These are phyloP conservation scores for Monascus ruber DNA, from an alignment of 2,329 filamentous ascomycete genomes.

Conservation along the genomic window DNA sequence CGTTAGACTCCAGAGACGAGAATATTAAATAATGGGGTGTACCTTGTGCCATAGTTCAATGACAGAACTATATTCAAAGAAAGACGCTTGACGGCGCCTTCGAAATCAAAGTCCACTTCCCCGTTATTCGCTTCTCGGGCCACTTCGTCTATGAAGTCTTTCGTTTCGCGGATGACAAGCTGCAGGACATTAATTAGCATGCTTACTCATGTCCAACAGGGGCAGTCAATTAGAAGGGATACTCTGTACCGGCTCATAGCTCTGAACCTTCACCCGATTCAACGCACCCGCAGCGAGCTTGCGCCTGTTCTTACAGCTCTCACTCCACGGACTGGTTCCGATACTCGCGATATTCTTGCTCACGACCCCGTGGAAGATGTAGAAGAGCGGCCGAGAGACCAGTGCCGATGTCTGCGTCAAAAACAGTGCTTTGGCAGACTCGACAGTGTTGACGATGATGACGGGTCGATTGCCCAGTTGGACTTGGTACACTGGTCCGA, in stretches of 20 bases:
- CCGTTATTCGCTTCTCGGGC: slow-evolving; percentile 50
- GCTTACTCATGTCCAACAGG: background rate
- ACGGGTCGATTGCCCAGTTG: slow-evolving; percentile 46
- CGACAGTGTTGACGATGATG: slow-evolving; percentile 66
- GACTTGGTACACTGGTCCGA: too few species aligned
- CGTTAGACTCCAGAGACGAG: too few species aligned
- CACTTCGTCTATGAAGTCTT: slow-evolving; percentile 48
- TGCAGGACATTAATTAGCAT: background rate
- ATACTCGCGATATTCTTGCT: slow-evolving; percentile 66
- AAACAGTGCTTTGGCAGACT: slow-evolving; percentile 57
- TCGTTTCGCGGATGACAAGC: background rate
- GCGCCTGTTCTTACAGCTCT: slow-evolving; percentile 58
- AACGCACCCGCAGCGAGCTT: slow-evolving; percentile 64
- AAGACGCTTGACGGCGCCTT: slow-evolving; percentile 57
- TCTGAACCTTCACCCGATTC: slow-evolving; percentile 57
- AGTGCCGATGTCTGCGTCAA: slow-evolving; percentile 56
- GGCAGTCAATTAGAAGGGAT: slow-evolving; percentile 57
- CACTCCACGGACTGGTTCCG: slow-evolving; percentile 66
- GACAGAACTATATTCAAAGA: slow-evolving; percentile 67
- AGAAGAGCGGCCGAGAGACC: slow-evolving; percentile 49
- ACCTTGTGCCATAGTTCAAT: too few species aligned
- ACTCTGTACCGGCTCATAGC: slow-evolving; percentile 66
- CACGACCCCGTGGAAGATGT: slow-evolving; percentile 66
- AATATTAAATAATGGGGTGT: too few species aligned
- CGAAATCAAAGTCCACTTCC: slow-evolving; percentile 50